These are phyloP conservation scores for Xerocomus amazonicus DNA, from an alignment of 1,284 basidiomycete species.

Conservation along the genomic window DNA sequence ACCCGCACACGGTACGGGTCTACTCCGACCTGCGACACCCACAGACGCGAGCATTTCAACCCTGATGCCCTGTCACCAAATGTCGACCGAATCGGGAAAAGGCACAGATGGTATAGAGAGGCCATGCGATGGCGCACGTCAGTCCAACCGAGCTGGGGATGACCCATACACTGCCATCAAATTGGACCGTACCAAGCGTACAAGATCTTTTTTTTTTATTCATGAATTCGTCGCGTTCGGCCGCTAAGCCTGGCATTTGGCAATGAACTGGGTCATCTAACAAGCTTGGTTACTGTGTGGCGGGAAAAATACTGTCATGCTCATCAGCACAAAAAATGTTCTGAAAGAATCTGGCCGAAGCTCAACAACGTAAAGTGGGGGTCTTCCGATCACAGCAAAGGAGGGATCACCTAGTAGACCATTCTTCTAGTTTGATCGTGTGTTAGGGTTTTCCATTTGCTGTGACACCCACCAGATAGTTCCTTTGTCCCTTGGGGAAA, in stretches of 20 bases:
- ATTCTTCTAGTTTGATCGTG: no score
- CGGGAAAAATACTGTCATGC: constrained; percentile 69
- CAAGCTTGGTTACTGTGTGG: constrained; percentile 76
- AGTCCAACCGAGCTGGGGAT: neutral
- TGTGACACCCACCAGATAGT: no score
- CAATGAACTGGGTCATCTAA: constrained; percentile 87
- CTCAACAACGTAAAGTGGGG: no score
- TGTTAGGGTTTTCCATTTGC: no score
- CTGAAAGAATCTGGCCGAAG: no score
- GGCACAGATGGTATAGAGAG: constrained; percentile 81
- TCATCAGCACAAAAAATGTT: constrained; percentile 3
- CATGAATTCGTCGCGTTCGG: constrained; percentile 79
- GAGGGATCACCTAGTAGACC: no score
- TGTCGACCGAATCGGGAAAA: constrained; percentile 66
- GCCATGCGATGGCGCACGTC: constrained; percentile 41
- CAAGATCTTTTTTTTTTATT: constrained; percentile 48
- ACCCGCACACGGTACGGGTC: no score
- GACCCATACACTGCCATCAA: constrained; percentile 53
- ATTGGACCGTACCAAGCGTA: constrained; percentile 52
- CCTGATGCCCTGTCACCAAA: no score
- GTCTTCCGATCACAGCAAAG: constrained; percentile 70
- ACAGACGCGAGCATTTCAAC: no score
- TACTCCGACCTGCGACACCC: no score
- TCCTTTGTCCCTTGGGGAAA: no score
- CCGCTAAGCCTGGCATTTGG: constrained; percentile 62